Percentiles rank a stretch among this genome's conserved stretches.
phyloP scores from a whole-genome alignment of 352 stramenopile genomes.

The Phytopythium oedochilum region DNA sequence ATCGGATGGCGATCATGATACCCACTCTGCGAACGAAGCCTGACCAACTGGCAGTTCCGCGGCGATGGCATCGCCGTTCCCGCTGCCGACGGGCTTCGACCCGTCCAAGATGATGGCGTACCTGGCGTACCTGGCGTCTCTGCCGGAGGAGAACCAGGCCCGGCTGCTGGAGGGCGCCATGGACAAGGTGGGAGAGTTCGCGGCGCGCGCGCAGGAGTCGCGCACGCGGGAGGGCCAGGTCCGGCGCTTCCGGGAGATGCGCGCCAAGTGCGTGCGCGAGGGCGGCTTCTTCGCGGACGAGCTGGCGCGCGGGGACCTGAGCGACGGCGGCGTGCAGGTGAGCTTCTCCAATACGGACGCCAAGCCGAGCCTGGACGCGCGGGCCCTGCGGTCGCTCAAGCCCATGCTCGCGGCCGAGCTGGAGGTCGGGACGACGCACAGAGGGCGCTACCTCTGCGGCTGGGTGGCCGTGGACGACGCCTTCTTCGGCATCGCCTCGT shows the following conservation, averaged over 20 bases:
- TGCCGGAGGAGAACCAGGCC: conserved; percentile 4
- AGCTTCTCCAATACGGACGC: conserved; percentile 5
- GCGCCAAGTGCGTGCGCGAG: conserved; percentile 9
- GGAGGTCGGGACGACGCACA: conserved; percentile 17
- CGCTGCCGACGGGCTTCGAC: conserved; percentile 7
- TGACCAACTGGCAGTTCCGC: too few relatives aligned
- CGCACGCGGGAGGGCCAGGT: conserved; percentile 11
- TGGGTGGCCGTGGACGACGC: conserved; percentile 23
- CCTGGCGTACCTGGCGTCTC: neutral
- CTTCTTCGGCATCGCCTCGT: conserved; percentile 17
- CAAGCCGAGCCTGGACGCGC: conserved; percentile 9
- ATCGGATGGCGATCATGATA: too few relatives aligned
- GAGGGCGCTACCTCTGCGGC: conserved; percentile 24
- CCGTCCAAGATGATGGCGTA: conserved; percentile 6
- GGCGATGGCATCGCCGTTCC: neutral
- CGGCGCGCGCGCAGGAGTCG: neutral
- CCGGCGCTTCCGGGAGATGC: conserved; percentile 15
- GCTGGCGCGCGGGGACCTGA: conserved; percentile 2
- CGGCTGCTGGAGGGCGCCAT: conserved; percentile 1
- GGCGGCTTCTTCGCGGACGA: conserved; percentile 15
- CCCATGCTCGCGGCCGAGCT: conserved; percentile 20
- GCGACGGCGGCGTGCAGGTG: neutral
- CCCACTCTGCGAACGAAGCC: too few relatives aligned
- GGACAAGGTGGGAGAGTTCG: neutral
- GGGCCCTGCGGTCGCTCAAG: conserved; percentile 10